Conservation (phyloP, 495 filamentous ascomycete genomes). For the Lentithecium fluviatile region DNA sequence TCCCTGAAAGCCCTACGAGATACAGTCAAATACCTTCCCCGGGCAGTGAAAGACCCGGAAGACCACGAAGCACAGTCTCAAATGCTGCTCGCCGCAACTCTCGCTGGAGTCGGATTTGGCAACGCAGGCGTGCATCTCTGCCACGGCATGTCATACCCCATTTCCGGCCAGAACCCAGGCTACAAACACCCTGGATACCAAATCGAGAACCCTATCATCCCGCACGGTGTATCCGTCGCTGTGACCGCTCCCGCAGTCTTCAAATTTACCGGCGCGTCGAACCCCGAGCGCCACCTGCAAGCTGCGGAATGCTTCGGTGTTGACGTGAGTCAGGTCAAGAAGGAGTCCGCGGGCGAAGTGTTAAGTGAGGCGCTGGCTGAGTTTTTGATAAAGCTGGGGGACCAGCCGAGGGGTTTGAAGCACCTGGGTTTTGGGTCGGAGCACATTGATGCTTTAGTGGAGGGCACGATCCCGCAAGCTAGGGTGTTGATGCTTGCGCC, state of each 20-base stretch:
- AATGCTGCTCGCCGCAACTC: constrained; percentile 92
- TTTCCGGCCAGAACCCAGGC: constrained; percentile 86
- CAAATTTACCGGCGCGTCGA: constrained; percentile 83
- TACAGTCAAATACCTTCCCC: constrained; percentile 87
- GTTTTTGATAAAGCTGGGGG: constrained; percentile 80
- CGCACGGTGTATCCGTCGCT: constrained; percentile 92
- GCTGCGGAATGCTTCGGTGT: constrained; percentile 91
- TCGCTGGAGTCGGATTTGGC: constrained; percentile 94
- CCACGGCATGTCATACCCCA: constrained; percentile 96
- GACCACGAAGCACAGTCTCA: constrained; percentile 87
- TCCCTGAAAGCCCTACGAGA: constrained; percentile 74
- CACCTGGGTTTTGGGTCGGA: constrained; percentile 71
- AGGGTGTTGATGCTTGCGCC: constrained; percentile 92
- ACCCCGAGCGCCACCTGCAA: constrained; percentile 84
- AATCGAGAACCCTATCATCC: constrained; percentile 74
- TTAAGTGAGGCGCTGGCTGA: constrained; percentile 73
- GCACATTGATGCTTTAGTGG: constrained; percentile 79
- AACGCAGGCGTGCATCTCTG: constrained; percentile 97
- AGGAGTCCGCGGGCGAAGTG: constrained; percentile 82
- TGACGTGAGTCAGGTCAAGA: constrained; percentile 80
- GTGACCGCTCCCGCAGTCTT: constrained; percentile 95
- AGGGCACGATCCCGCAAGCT: constrained; percentile 89
- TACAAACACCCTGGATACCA: constrained; percentile 85
- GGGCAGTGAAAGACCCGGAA: constrained; percentile 79
- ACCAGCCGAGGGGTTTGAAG: constrained; percentile 85